Conservation (phyloP, 345 rosid species). For the Streptanthus diversifolius region DNA sequence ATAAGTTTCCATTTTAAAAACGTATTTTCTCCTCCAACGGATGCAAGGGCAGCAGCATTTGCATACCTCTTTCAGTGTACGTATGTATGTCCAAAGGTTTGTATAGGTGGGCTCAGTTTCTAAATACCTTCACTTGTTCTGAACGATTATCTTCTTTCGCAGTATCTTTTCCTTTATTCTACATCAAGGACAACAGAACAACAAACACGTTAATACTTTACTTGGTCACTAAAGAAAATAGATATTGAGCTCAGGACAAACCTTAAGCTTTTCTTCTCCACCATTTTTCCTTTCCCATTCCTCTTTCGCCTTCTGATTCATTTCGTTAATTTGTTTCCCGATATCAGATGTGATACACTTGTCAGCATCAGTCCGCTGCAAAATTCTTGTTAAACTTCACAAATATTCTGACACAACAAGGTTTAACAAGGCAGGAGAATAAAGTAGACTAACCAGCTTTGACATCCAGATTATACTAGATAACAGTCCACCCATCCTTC, state of each 20-base stretch:
- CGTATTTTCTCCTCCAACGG: constrained; percentile 83
- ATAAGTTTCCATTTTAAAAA: constrained; percentile 89
- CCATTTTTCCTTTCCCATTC: constrained; percentile 77
- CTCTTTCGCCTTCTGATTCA: constrained; percentile 67
- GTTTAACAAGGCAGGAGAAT: neutral
- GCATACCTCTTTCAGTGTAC: constrained; percentile 26
- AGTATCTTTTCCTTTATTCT: constrained; percentile 56
- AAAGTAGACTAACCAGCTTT: constrained; percentile 58
- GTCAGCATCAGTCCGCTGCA: constrained; percentile 75
- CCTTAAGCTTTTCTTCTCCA: constrained; percentile 71
- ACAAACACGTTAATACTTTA: neutral
- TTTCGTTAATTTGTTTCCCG: constrained; percentile 57
- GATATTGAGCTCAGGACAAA: constrained; percentile 23
- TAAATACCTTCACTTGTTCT: constrained; percentile 54
- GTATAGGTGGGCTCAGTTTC: constrained; percentile 12
- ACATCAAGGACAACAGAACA: neutral
- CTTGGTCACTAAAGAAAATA: neutral
- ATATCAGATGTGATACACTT: constrained; percentile 69
- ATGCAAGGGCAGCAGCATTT: constrained; percentile 86
- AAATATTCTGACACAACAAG: constrained; percentile 13
- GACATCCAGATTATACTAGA: constrained; percentile 62
- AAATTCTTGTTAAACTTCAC: constrained; percentile 24
- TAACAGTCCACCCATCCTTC: constrained; percentile 75
- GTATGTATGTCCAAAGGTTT: neutral
- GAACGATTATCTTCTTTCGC: constrained; percentile 58